Percentiles rank a stretch among this genome's conserved stretches.
Conservation (phyloP, 2,329 filamentous ascomycete genomes). For the Venturia nashicola region DNA sequence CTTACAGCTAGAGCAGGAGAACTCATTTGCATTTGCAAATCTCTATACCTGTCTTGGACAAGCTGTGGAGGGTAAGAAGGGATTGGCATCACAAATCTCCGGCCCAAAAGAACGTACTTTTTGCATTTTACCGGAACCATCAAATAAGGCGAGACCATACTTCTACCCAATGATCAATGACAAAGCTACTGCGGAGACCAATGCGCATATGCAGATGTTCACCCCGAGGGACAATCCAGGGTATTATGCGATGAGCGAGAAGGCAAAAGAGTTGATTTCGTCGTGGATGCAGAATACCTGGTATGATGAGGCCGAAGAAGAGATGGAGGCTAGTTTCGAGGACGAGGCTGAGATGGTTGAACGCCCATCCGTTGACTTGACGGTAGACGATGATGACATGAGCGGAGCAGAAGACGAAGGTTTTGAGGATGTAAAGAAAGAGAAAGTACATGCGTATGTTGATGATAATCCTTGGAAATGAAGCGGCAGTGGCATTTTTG, state of each 20-base stretch:
- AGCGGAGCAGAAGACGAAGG: not conserved
- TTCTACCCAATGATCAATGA: conserved; percentile 53
- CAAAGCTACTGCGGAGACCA: conserved; percentile 62
- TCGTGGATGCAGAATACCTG: conserved; percentile 51
- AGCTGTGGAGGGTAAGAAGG: conserved; percentile 24
- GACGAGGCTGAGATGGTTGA: conserved; percentile 15
- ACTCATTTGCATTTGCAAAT: conserved; percentile 67
- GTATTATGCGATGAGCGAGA: conserved; percentile 53
- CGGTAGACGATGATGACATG: conserved; percentile 7
- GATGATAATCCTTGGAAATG: conserved; percentile 6
- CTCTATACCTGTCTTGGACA: conserved; percentile 75
- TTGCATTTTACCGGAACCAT: conserved; percentile 46
- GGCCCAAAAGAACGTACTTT: conserved; percentile 65
- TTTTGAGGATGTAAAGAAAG: not conserved
- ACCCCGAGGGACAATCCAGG: conserved; percentile 58
- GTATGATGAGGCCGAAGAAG: conserved; percentile 39
- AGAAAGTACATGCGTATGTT: not conserved
- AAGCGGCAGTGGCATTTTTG: not conserved
- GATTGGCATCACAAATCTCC: conserved; percentile 25
- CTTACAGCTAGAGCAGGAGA: conserved; percentile 49
- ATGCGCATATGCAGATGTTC: conserved; percentile 75
- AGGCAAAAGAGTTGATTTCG: conserved; percentile 52
- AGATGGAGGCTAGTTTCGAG: conserved; percentile 6
- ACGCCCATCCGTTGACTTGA: conserved; percentile 13
- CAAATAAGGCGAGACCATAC: conserved; percentile 20